Evolutionary conservation across 2,329 filamentous ascomycete species (phyloP).

Genomic region (Cytospora paraplurivora): DNA sequence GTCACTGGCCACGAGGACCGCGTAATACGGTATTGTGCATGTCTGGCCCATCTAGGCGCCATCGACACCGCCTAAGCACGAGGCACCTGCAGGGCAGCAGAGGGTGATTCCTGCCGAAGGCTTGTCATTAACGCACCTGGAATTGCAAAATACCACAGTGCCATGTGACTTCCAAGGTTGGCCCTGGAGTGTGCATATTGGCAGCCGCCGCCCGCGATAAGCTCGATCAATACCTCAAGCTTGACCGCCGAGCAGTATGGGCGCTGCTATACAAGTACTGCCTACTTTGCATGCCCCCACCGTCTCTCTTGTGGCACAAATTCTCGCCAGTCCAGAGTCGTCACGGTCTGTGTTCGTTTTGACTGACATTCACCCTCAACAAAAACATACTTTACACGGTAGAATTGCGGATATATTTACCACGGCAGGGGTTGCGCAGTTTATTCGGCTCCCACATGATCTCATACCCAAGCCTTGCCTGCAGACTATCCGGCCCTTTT

Average conservation of each 20-base stretch:
- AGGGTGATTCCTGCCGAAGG: no score
- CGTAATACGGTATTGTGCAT: no score
- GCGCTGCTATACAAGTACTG: slow-evolving; percentile 10
- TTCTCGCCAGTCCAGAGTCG: slow-evolving; percentile 17
- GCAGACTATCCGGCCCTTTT: slow-evolving; percentile 29
- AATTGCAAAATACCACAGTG: background rate
- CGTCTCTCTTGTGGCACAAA: slow-evolving; percentile 17
- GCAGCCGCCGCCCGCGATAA: slow-evolving; percentile 3
- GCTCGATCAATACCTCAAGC: slow-evolving; percentile 4
- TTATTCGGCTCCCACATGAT: slow-evolving; percentile 23
- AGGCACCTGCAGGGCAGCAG: background rate
- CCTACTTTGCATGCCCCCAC: slow-evolving; percentile 4
- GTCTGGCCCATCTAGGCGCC: no score
- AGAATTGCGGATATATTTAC: background rate
- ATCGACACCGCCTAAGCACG: background rate
- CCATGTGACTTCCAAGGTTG: background rate
- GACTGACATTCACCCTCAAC: slow-evolving; percentile 2
- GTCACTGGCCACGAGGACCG: background rate
- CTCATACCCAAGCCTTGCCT: slow-evolving; percentile 25
- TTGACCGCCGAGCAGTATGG: slow-evolving; percentile 13
- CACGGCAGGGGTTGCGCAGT: slow-evolving; percentile 21
- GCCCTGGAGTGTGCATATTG: background rate
- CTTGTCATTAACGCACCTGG: background rate
- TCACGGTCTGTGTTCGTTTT: slow-evolving; percentile 6
- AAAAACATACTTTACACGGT: background rate